A percentile compares a stretch with the other conserved stretches of the same genome.
phyloP scores from a whole-genome alignment of 257 asterid species.

The Henckelia pumila region DNA sequence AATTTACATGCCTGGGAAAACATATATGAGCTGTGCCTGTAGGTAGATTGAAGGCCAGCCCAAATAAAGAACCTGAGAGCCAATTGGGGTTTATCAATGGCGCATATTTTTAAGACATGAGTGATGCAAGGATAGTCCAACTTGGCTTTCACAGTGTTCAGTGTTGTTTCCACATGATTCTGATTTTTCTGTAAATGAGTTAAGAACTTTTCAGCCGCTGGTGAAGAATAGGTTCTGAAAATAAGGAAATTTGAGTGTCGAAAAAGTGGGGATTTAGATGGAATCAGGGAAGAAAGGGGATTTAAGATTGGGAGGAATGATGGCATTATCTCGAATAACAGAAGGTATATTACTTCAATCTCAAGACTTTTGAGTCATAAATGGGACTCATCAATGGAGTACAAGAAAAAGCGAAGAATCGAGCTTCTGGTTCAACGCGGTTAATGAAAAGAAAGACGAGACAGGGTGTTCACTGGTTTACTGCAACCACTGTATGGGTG shows the following conservation, averaged over 20 bases:
- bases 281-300: conserved; percentile 21
- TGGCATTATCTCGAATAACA: conserved; percentile 26
- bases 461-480: too few relatives aligned
- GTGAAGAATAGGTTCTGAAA: conserved; percentile 41
- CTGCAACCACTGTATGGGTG: too few relatives aligned
- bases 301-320: conserved; percentile 31
- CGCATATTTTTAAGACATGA: conserved; percentile 55
- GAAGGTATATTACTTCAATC: neutral
- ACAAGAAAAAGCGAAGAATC: neutral
- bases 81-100: conserved; percentile 51
- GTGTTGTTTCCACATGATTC: conserved; percentile 47
- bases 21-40: conserved; percentile 53
- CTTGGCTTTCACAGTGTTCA: conserved; percentile 42
- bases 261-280: conserved; percentile 25
- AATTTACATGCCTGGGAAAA: conserved; percentile 59
- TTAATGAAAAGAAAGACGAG: too few relatives aligned
- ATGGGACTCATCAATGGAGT: neutral
- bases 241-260: conserved; percentile 20
- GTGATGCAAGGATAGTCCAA: conserved; percentile 53
- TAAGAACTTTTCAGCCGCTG: conserved; percentile 47
- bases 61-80: conserved; percentile 83
- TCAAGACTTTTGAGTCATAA: too few relatives aligned
- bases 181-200: conserved; percentile 44
- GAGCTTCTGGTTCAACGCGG: neutral
- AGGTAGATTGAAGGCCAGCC: conserved; percentile 75